A percentile compares a stretch with the other conserved stretches of the same genome.
phyloP scores from a whole-genome alignment of 768 basidiomycete species.

The Lepiota brunneoincarnata region DNA sequence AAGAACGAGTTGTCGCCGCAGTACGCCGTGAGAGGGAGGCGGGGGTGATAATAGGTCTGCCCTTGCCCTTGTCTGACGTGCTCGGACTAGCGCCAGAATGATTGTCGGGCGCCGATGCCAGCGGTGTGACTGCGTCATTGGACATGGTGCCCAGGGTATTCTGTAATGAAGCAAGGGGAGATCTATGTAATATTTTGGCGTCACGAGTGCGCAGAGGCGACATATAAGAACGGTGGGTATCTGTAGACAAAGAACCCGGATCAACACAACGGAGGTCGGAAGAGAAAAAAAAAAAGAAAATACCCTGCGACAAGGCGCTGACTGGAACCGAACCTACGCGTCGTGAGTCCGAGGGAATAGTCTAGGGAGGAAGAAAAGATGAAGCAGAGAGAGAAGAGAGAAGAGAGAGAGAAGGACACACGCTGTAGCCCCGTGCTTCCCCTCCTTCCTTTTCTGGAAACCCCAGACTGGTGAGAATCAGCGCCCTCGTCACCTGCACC shows the following conservation, averaged over 20 bases:
- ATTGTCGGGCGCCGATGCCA: background rate
- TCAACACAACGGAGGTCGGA: too few relatives aligned
- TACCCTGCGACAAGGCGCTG: background rate
- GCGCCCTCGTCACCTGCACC: background rate
- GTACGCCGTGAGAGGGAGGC: constrained; percentile 5
- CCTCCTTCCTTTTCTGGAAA: background rate
- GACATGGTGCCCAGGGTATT: constrained; percentile 4
- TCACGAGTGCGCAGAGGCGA: constrained; percentile 22
- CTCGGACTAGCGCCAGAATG: background rate
- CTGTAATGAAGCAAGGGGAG: constrained; percentile 2
- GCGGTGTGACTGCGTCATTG: background rate
- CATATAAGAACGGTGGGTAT: constrained; percentile 32
- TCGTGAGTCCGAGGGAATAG: constrained; percentile 23
- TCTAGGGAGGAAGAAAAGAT: constrained; percentile 21
- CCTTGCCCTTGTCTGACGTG: background rate
- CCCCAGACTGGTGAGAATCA: background rate
- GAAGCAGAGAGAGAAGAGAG: constrained; percentile 20
- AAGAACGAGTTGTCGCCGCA: constrained; percentile 10
- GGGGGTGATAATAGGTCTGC: constrained; percentile 8
- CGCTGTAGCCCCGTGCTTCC: constrained; percentile 1
- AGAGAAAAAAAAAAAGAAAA: constrained; percentile 9
- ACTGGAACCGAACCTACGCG: constrained; percentile 28
- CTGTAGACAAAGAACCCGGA: constrained; percentile 15
- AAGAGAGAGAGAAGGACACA: constrained; percentile 16
- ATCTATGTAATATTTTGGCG: constrained; percentile 11